Base-by-base conservation (phyloP, 2,329 filamentous ascomycete genomes). In the Sarocladiaceae sp. region DNA sequence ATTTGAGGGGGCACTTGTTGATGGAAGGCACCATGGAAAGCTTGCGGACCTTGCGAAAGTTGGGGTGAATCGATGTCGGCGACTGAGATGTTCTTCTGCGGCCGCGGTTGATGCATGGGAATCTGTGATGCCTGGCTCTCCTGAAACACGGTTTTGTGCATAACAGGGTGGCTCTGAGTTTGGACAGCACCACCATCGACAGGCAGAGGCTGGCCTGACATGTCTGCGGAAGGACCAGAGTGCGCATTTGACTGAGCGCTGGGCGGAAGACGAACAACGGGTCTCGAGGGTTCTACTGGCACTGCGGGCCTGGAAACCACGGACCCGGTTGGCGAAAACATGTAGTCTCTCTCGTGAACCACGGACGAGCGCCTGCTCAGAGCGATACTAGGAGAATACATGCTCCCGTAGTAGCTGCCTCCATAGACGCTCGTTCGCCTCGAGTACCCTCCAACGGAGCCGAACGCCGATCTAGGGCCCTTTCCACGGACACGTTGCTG, bases 31-130 rank as follows among this genome's bases (percentile, higher is more conserved):
- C 90, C 87, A 55, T 91, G 84, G 55, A 95, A 95, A 0, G 88
- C 86, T 55, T 88, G 87, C 32, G 65, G 80, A 68, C 53, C 72
- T 55, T 70, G 70, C 43, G 64, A 59, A 54, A 67, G 73, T 4
- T 78, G 81, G 3, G 90, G 88, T 6, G 86, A 86, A 63, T 97
- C 93, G 53, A 97, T 95, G 55, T 88, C 89, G 46, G 88, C 87
- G 47, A 97, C 82, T 9, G 90, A 96, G 24, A 97, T 88, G 5
- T 89, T 76, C 71, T 97, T 97, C 63, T 97, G 90, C 7, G 93
- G 91, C 43, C 88, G 84, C 46, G 93, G 93, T 61, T 97, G 93
- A 60, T 97, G 88, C 82, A 97, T 95, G 1, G 88, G 78, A 52
- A 78, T 69, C 33, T 67, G 70, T 4, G 71, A 63, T 33, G 55